These are phyloP conservation scores for Neltuma alba DNA, from an alignment of 306 rosid species.

Conservation along the genomic window DNA sequence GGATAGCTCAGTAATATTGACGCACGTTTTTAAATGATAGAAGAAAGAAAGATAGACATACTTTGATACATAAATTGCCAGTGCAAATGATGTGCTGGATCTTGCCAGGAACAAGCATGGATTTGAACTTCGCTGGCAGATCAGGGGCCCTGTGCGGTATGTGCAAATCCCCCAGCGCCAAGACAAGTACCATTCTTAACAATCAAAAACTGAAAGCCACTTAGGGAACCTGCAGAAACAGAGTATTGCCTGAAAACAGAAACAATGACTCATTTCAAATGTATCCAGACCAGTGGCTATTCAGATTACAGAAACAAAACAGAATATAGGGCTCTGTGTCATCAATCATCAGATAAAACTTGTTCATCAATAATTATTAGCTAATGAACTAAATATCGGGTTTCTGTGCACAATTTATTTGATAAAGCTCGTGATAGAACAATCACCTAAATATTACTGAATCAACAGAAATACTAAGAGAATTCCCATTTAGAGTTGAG, in stretches of 20 bases:
- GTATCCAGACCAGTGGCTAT: neutral
- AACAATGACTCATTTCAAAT: neutral
- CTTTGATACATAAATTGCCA: constrained; percentile 90
- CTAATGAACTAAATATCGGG: neutral
- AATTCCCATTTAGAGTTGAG: neutral
- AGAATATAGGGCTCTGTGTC: neutral
- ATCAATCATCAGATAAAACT: constrained; percentile 8
- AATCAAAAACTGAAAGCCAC: constrained; percentile 43
- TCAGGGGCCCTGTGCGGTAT: constrained; percentile 99
- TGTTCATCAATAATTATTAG: neutral
- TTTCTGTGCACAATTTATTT: neutral
- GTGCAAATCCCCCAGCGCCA: constrained; percentile 98
- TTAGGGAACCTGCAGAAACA: constrained; percentile 36
- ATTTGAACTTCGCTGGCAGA: constrained; percentile 97
- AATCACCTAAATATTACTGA: neutral
- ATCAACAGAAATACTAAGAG: neutral
- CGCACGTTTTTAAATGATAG: constrained; percentile 49
- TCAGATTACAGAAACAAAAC: constrained; percentile 20
- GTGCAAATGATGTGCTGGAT: constrained; percentile 96
- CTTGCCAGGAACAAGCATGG: constrained; percentile 99
- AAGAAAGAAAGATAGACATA: constrained; percentile 38
- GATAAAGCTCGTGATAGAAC: neutral
- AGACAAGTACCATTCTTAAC: constrained; percentile 88
- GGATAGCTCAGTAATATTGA: neutral
- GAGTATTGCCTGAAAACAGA: constrained; percentile 11